Evolutionary conservation across 208 protist genomes (phyloP), one percentile per base, ranked within the genome.

Genomic region (Crithidia brevicula): DNA sequence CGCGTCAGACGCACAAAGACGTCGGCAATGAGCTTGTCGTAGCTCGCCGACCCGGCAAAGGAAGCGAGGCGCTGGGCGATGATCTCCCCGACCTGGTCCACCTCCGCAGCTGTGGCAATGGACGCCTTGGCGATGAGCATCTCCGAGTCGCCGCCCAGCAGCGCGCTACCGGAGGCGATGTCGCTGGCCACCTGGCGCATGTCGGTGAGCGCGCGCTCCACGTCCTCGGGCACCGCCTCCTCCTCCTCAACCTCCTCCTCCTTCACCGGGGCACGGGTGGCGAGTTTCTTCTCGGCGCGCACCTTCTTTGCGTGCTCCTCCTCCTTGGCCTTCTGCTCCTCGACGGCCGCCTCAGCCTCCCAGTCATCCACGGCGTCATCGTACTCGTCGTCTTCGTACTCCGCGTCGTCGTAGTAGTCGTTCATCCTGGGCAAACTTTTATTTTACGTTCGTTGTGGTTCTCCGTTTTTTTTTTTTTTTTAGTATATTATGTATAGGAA

Each of bases 301-400:
- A 79, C 68, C 38, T 84, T 72, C 28, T 82, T 66, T 7, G 80
- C 73, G 20, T 79, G 58, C 51, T 83, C 79, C 72, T 91, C 79
- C 36, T 70, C 76, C 38, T 79, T 63, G 25, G 84, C 80, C 47
- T 77, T 66, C 66, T 85, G 71, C 73, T 94, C 91, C 46, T 85
- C 72, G 56, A 81, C 75, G 5, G 65, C 81, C 8, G 79, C 81
- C 72, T 96, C 89, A 16, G 72, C 73, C 71, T 96, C 86, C 89
- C 89, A 96, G 54, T 96, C 89, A 66, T 96, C 89, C 46, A 80
- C 84, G 46, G 80, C 85, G 74, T 96, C 91, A 51, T 93, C 81
- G 70, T 82, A 90, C 60, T 91, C 81, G 42, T 76, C 60, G 66
- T 84, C 67, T 40, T 86, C 71, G 54, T 79, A 66, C 30, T 81